Evolutionary conservation across 2,329 filamentous ascomycete species (phyloP), one percentile per base, ranked within the genome.

Genomic region (Ceratocystis eucalypticola): DNA sequence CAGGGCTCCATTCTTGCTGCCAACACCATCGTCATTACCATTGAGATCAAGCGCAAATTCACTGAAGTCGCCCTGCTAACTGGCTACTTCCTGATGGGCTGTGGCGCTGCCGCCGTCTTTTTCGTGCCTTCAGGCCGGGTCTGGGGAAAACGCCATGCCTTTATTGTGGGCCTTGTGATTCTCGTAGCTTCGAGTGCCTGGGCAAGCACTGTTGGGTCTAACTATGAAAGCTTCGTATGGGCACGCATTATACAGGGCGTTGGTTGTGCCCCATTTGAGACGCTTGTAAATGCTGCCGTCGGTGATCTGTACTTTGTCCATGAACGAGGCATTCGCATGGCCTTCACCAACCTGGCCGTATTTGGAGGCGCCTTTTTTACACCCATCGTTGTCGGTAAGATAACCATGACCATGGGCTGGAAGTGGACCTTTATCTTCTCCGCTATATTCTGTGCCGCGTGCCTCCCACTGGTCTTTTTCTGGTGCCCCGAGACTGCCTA

Each of bases 231-330:
- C 72, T 79, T 96, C 68, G 73, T 94, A 3, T 89, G 85, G 76
- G 88, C 93, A 12, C 82, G 93, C 12, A 82, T 96, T 64, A 83
- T 96, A 66, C 93, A 96, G 75, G 93, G 93, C 22, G 82, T 96
- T 55, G 91, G 88, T 0, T 81, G 91, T 20, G 91, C 91, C 7
- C 92, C 93, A 0, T 96, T 94, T 70, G 93, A 97, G 76, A 89
- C 89, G 0, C 78, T 96, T 28, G 87, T 96, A 67, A 96, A 96
- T 75, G 90, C 90, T 0, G 87, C 85, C 62, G 89, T 96, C 5
- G 93, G 91, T 50, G 93, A 97, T 74, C 74, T 97, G 64, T 96
- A 93, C 76, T 94, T 87, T 74, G 91, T 96, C 30, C 93, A 88
- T 79, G 80, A 90, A 79, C 82, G 89, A 64, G 91, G 92, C 41